Evolutionary conservation across 2,329 filamentous ascomycete species (phyloP).

Genomic region (Claviceps africana): DNA sequence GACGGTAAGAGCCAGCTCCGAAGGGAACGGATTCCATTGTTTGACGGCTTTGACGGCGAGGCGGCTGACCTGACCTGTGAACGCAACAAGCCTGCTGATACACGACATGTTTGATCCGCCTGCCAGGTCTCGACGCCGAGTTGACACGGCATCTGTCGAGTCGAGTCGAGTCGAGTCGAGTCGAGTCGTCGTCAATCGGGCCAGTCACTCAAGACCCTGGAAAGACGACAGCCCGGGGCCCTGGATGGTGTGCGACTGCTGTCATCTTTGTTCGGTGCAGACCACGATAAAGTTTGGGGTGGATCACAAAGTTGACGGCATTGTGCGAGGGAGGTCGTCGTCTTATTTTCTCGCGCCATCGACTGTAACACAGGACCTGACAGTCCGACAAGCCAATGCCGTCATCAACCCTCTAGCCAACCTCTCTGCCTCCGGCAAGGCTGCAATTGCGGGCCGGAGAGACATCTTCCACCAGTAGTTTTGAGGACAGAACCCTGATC

Average conservation of each 20-base stretch:
- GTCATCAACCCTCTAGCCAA: neutral
- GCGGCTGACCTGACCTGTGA: neutral
- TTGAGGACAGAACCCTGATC: neutral
- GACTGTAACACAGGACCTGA: neutral
- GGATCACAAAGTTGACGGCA: neutral
- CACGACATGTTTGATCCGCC: conserved; percentile 1
- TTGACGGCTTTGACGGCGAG: neutral
- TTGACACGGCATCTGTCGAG: neutral
- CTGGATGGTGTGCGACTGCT: neutral
- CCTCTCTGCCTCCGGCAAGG: neutral
- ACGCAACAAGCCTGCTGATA: conserved; percentile 3
- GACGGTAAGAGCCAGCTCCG: neutral
- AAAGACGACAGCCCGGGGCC: too few species aligned
- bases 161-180: too few species aligned
- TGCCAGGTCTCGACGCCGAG: neutral
- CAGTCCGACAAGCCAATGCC: neutral
- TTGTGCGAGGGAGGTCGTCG: neutral
- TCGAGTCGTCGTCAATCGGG: too few species aligned
- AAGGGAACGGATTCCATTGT: neutral
- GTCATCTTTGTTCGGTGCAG: too few species aligned
- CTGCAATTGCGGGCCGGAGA: neutral
- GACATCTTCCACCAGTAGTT: neutral
- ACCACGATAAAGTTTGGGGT: neutral
- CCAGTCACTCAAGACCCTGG: too few species aligned
- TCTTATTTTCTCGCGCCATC: neutral